Evolutionary conservation across 768 basidiomycete species (phyloP).

Genomic region (Serendipita vermifera): DNA sequence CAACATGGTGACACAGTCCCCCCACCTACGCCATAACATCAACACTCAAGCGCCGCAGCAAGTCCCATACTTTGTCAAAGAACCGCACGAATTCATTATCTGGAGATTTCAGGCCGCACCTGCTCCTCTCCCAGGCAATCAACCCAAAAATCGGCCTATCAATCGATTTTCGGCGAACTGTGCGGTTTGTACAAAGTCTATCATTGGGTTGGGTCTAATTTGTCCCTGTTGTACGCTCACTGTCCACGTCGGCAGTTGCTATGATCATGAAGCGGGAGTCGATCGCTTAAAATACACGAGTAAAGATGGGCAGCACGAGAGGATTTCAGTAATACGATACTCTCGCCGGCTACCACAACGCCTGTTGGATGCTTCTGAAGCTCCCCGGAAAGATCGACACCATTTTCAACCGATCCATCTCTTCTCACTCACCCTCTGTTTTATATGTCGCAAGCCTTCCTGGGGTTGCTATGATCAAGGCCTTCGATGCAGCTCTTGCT

Average conservation of each 20-base stretch:
- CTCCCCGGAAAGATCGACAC: conserved; percentile 31
- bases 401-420: conserved; percentile 46
- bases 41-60: too few species aligned
- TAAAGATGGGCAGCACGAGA: conserved; percentile 34
- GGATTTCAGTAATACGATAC: conserved; percentile 50
- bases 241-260: conserved; percentile 62
- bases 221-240: conserved; percentile 58
- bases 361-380: conserved; percentile 17
- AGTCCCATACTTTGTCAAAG: not conserved
- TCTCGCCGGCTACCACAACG: conserved; percentile 33
- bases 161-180: conserved; percentile 27
- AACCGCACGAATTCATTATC: conserved; percentile 48
- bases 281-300: conserved; percentile 23
- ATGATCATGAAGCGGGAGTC: conserved; percentile 54
- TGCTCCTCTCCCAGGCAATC: conserved; percentile 22
- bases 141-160: conserved; percentile 23
- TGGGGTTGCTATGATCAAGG: conserved; percentile 61
- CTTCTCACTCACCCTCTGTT: conserved; percentile 63
- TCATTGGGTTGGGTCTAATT: conserved; percentile 56
- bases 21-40: too few species aligned
- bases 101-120: conserved; percentile 41
- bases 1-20: not conserved
- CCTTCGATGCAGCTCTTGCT: conserved; percentile 48
- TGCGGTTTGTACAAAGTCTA: conserved; percentile 37
- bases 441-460: conserved; percentile 50